A percentile compares a stretch with the other conserved stretches of the same genome.
Evolutionary conservation across 2,329 filamentous ascomycete genomes (phyloP).

Genomic region (Parasarocladium wereldwijsianum): DNA sequence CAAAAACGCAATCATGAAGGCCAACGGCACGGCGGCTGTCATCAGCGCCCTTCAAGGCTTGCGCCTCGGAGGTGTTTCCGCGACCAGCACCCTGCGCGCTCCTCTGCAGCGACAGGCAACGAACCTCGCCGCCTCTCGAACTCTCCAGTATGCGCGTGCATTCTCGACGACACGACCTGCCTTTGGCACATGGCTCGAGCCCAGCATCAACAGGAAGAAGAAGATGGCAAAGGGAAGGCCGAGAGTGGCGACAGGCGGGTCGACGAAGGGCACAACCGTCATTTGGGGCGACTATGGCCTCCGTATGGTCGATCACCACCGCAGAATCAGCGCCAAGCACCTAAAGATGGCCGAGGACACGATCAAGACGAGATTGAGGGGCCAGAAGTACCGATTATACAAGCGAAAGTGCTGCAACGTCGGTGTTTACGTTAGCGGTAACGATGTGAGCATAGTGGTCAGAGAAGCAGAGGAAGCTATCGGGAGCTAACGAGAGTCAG

Average conservation of each 20-base stretch:
- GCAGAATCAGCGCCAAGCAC: conserved; percentile 73
- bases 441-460: conserved; percentile 49
- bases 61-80: conserved; percentile 24
- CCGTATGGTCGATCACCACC: conserved; percentile 85
- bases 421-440: conserved; percentile 88
- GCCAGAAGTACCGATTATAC: conserved; percentile 84
- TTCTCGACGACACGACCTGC: conserved; percentile 56
- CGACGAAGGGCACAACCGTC: conserved; percentile 82
- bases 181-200: conserved; percentile 67
- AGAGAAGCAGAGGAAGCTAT: neutral
- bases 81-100: conserved; percentile 19
- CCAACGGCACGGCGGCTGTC: conserved; percentile 27
- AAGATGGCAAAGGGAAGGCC: conserved; percentile 87
- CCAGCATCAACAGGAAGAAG: conserved; percentile 58
- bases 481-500: conserved; percentile 20
- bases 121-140: conserved; percentile 15
- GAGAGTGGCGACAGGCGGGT: conserved; percentile 80
- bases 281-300: conserved; percentile 94
- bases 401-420: conserved; percentile 85
- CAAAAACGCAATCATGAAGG: conserved; percentile 32
- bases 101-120: conserved; percentile 15
- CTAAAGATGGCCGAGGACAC: conserved; percentile 87
- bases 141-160: conserved; percentile 36
- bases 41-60: conserved; percentile 36
- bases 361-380: conserved; percentile 75